phyloP scores from a whole-genome alignment of 1,139 yeast species.

The Candida sanyaensis region DNA sequence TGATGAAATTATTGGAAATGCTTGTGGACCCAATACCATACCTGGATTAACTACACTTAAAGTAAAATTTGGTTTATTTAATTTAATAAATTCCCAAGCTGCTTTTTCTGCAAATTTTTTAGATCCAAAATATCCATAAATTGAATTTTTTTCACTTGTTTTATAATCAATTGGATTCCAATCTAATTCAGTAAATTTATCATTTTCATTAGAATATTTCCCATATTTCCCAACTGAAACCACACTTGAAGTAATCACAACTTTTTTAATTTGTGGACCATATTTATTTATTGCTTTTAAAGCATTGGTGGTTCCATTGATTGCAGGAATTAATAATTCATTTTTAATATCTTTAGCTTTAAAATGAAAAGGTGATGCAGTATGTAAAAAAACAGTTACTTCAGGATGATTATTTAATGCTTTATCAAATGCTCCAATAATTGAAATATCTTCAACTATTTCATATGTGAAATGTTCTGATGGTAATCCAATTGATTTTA shows the following conservation, averaged over 20 bases:
- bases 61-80: constrained; percentile 37
- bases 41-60: constrained; percentile 47
- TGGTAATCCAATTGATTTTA: constrained; percentile 18
- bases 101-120: constrained; percentile 52
- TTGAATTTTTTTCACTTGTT: constrained; percentile 26
- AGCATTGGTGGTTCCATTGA: constrained; percentile 32
- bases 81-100: constrained; percentile 34
- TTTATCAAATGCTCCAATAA: constrained; percentile 54
- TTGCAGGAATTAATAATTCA: constrained; percentile 35
- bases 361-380: constrained; percentile 22
- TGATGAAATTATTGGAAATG: constrained; percentile 31
- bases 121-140: constrained; percentile 47
- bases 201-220: background rate
- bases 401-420: constrained; percentile 50
- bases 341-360: constrained; percentile 28
- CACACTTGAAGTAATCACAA: constrained; percentile 30
- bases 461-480: constrained; percentile 26
- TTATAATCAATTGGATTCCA: constrained; percentile 34
- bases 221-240: constrained; percentile 21
- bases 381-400: constrained; percentile 56
- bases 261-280: constrained; percentile 26
- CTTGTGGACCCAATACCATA: constrained; percentile 49
- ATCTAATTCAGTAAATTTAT: constrained; percentile 24
- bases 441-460: constrained; percentile 27
- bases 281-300: constrained; percentile 22